phyloP scores from a whole-genome alignment of 1,139 yeast species.

The Ogataea hybrid region DNA sequence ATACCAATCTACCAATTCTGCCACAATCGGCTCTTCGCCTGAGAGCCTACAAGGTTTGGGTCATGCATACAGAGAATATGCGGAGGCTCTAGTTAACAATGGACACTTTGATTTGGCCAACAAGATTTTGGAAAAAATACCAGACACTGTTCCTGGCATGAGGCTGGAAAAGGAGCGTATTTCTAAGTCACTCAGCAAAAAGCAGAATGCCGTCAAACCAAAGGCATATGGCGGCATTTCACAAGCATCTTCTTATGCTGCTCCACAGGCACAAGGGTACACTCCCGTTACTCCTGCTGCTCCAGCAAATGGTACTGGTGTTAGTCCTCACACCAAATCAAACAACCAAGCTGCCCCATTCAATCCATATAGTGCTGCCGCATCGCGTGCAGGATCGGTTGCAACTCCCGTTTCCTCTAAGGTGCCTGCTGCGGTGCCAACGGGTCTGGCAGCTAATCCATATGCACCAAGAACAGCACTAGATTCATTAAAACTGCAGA shows the following conservation, averaged over 20 bases:
- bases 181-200: slow-evolving; percentile 47
- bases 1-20: slow-evolving; percentile 53
- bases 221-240: slow-evolving; percentile 8
- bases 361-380: slow-evolving; percentile 11
- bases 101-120: slow-evolving; percentile 86
- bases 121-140: slow-evolving; percentile 65
- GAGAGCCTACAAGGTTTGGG: slow-evolving; percentile 51
- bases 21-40: slow-evolving; percentile 35
- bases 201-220: slow-evolving; percentile 21
- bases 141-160: slow-evolving; percentile 59
- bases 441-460: slow-evolving; percentile 26
- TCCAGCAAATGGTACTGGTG: slow-evolving; percentile 6
- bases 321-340: not conserved
- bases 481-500: slow-evolving; percentile 28
- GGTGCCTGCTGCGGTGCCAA: slow-evolving; percentile 2
- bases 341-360: slow-evolving; percentile 9
- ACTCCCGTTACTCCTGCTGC: slow-evolving; percentile 3
- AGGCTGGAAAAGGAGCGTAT: slow-evolving; percentile 78
- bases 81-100: slow-evolving; percentile 73
- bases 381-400: slow-evolving; percentile 14
- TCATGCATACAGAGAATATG: slow-evolving; percentile 69
- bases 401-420: slow-evolving; percentile 4
- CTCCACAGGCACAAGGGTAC: slow-evolving; percentile 13
- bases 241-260: slow-evolving; percentile 5
- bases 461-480: slow-evolving; percentile 33